Base-by-base conservation (phyloP, 257 asterid genomes). In the Solanum virginianum region DNA sequence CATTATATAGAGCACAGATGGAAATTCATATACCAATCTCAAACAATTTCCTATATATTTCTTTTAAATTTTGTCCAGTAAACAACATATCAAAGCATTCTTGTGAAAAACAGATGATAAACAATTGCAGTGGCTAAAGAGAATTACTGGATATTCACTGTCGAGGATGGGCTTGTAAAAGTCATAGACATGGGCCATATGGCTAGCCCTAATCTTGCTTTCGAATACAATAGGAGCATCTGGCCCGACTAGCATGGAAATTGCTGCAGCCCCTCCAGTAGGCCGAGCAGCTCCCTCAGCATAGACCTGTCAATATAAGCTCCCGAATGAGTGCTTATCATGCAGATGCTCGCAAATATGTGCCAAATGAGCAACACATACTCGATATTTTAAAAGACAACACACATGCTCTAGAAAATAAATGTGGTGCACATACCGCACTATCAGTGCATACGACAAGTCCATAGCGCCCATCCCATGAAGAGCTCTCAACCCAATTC, bases 271-370 rank as follows among this genome's bases (percentile, higher is more conserved):
- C 75, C 99, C 99, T 49, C 99, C 99, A 45, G 99, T 97, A 69
- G 99, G 99, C 86, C 99, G 91, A 86, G 99, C 99, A 29, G 99
- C 97, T 20, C 99, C 99, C 91, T 95, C 99, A 9, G 99, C 99
- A 86, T 97, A 97, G 84, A 97, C 99, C 99, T 97, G 89, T 89
- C 49, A 89, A 80, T 88, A 22, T 56, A 85, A 86, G 83, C 80
- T 59, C 45, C 62, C 62, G 36, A 10, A 66, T 83, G 53, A 69
- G 86, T 24, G 65, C 26, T 53, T 8, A 51, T 51, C 82, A 53
- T 24, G 63, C 65, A 79, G n/a, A 79, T 3, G 65, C 43, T 79
- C n/a, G 18, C 62, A 51, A 16, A 79, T 49, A 53, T 16, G 82
- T 29, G 13, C 22, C 65, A 79, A 51, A 53, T 26, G 22, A 53